Evolutionary conservation across 495 filamentous ascomycete species (phyloP).

Genomic region (Penicillium crystallinum): DNA sequence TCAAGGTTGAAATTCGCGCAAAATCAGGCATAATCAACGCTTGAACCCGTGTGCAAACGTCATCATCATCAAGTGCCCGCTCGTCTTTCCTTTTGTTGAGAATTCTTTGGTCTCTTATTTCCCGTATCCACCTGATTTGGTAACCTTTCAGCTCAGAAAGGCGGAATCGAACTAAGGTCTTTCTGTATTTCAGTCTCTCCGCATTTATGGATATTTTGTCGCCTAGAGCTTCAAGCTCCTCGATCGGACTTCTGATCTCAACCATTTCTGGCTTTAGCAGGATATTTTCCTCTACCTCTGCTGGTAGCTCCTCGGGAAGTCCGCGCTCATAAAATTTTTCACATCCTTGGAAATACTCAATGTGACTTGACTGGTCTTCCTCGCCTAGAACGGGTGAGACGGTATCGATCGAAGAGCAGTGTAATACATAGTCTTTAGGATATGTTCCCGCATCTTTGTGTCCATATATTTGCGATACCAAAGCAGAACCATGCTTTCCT

Average conservation of each 20-base stretch:
- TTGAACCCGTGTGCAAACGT: constrained; percentile 14
- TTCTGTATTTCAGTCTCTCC: constrained; percentile 13
- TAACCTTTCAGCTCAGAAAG: constrained; percentile 13
- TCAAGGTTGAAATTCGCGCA: constrained; percentile 11
- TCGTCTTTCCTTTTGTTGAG: constrained; percentile 14
- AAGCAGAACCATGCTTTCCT: constrained; percentile 14
- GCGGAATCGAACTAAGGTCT: constrained; percentile 9
- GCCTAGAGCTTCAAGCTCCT: constrained; percentile 3
- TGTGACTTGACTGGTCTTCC: constrained; percentile 16
- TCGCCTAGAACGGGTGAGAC: constrained; percentile 17
- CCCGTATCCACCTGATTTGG: constrained; percentile 13
- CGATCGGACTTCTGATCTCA: constrained; percentile 9
- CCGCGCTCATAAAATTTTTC: constrained; percentile 15
- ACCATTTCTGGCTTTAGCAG: constrained; percentile 11
- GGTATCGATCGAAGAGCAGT: constrained; percentile 18
- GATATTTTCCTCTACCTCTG: constrained; percentile 13
- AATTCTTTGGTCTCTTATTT: constrained; percentile 16
- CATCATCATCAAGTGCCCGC: constrained; percentile 4
- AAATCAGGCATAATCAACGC: constrained; percentile 17
- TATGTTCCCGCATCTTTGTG: constrained; percentile 18
- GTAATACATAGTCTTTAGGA: constrained; percentile 14
- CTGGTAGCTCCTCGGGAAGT: constrained; percentile 13
- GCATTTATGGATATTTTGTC: constrained; percentile 5
- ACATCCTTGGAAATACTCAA: constrained; percentile 19
- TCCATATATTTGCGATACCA: constrained; percentile 21